A percentile compares a stretch with the other conserved stretches of the same genome.
Evolutionary conservation across 441 rosid species (phyloP).

Genomic region (Bruguiera hainesii): DNA sequence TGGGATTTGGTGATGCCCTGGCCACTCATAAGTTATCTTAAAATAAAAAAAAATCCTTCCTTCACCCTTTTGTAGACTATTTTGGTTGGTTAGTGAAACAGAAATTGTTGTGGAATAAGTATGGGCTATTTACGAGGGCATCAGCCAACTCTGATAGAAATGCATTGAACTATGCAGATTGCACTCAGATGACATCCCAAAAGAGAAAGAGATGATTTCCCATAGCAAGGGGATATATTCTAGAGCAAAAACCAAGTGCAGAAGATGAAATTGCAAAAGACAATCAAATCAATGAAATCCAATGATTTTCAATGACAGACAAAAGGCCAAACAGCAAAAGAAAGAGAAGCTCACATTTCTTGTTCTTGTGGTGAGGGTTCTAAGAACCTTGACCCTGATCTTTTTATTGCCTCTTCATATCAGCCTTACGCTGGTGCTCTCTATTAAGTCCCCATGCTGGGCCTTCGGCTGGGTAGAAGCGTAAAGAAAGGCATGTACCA

Average conservation of each 20-base stretch:
- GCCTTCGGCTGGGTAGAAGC: slow-evolving; percentile 31
- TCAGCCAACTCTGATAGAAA: too few relatives aligned
- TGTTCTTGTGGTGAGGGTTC: slow-evolving; percentile 35
- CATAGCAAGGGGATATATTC: not conserved
- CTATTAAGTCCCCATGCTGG: slow-evolving; percentile 30
- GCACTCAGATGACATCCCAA: not conserved
- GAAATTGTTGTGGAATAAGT: too few relatives aligned
- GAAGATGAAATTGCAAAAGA: not conserved
- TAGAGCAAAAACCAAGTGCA: not conserved
- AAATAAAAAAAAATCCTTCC: too few relatives aligned
- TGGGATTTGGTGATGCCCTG: too few relatives aligned
- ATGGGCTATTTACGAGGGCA: too few relatives aligned
- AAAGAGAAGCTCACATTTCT: slow-evolving; percentile 37
- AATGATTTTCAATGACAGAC: not conserved
- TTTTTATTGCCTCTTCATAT: slow-evolving; percentile 26
- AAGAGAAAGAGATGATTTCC: not conserved
- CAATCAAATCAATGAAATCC: not conserved
- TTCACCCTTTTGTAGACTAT: too few relatives aligned
- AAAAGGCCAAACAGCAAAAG: not conserved
- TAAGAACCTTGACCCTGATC: slow-evolving; percentile 27
- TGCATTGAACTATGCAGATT: not conserved
- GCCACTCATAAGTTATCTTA: too few relatives aligned
- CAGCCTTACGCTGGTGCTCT: slow-evolving; percentile 8
- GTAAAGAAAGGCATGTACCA: slow-evolving; percentile 7
- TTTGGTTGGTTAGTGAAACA: too few relatives aligned